Evolutionary conservation across 768 basidiomycete species (phyloP), one percentile per base, ranked within the genome.

Genomic region (Pulveroboletus ravenelii): DNA sequence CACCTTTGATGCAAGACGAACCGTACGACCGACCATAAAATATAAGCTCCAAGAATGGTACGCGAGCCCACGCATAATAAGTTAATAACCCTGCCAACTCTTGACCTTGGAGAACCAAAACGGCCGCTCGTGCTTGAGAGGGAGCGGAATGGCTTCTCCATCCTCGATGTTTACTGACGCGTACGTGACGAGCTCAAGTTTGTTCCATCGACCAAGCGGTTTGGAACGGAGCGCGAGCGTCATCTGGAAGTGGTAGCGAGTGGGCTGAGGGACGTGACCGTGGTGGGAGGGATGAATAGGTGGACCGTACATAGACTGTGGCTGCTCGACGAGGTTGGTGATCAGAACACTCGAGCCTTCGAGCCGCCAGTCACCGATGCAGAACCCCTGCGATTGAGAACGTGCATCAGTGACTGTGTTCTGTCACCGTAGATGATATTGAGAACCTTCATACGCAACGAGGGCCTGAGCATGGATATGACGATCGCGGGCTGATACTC

Each of bases 71-170:
- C 20, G 1, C 41, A 35, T 10, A 30, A 31, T 10, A 34, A 30
- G 17, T 41, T 59, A 63, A 49, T 52, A 64, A 18, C 59, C 62
- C 51, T 62, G 45, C 62, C 84, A 90, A 37, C 86, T 91, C 63
- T 78, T 77, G 58, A 93, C 89, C 68, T 88, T 93, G 37, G 91
- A 93, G 70, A 96, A 96, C 84, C 88, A 93, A 66, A 90, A 95
- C n/a, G 91, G 81, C 48, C 89, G 77, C 64, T 93, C 90, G 57
- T 93, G 82, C 62, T 89, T 90, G 58, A 93, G 69, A 10, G 80
- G 73, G 27, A 95, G 71, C 15, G 85, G 81, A 10, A 78, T 64
- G 12, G 77, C 72, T 62, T 93, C 91, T 3, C 89, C 91, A 15
- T 78, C 86, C 51, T 79, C 81, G n/a, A 88, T 58, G 50, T 87